Conservation (phyloP, 2,329 filamentous ascomycete species). For the Cladosporium sp. region DNA sequence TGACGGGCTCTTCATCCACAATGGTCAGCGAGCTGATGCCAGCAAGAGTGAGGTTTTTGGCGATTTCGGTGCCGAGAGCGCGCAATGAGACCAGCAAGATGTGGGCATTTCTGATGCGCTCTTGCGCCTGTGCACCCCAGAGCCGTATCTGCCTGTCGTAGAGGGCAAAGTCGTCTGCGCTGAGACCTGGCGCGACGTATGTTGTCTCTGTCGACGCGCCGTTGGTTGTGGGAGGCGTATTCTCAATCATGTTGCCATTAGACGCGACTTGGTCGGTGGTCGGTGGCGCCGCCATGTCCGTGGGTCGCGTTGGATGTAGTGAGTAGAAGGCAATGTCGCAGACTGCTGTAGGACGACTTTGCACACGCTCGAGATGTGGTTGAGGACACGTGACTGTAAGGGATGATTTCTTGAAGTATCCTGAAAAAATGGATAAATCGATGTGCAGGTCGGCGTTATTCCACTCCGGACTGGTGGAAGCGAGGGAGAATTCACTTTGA, state of each 20-base stretch:
- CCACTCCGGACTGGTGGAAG: background rate
- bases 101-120: slow-evolving; percentile 80
- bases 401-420: background rate
- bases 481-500: slow-evolving; percentile 1
- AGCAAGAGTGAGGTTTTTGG: slow-evolving; percentile 94
- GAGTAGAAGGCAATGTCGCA: background rate
- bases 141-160: slow-evolving; percentile 97
- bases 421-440: background rate
- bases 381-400: slow-evolving; percentile 5
- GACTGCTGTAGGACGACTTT: background rate
- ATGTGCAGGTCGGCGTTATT: background rate
- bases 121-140: slow-evolving; percentile 94
- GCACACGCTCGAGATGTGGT: background rate
- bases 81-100: slow-evolving; percentile 87
- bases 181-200: slow-evolving; percentile 33
- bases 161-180: slow-evolving; percentile 85
- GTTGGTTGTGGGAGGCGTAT: slow-evolving; percentile 21
- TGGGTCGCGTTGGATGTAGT: slow-evolving; percentile 6
- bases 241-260: slow-evolving; percentile 6
- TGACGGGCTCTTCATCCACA: slow-evolving; percentile 73
- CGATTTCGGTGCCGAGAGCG: slow-evolving; percentile 88
- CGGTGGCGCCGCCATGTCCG: slow-evolving; percentile 19
- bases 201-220: slow-evolving; percentile 23
- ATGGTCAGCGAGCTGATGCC: slow-evolving; percentile 90
- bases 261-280: background rate